Base-by-base conservation (phyloP, 129 eudicot genomes). In the carrot (Daucus carota) region DNA sequence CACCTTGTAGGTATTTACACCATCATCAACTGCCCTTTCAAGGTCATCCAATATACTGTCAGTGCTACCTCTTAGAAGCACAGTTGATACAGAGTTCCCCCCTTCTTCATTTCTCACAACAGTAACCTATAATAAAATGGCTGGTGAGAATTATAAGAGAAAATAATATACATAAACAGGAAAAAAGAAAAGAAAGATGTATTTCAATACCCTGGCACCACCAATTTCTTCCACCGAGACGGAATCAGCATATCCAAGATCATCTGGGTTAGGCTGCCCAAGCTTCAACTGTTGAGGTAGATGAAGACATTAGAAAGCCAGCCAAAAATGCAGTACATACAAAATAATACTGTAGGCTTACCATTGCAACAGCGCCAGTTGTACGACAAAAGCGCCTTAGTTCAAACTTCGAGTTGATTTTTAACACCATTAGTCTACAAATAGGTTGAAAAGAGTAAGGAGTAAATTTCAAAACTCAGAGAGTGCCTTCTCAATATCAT, bases 41-140 rank as follows among this genome's bases (percentile, higher is more conserved):
- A 94, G 89, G 78, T 94, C 98, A 86, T 94, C 99, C 83, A 93
- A 77, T 83, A 93, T 93, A 81, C 98, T 93, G 70, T 93, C 97
- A 41, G 98, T 91, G 84, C 99, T 94, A 79, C 89, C 99, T 78
- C 97, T 86, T 59, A 94, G 83, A 50, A 94, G 86, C 79, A 91
- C 94, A 75, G 99, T 91, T 17, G 96, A 72, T 18, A 94, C 87
- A 3, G 99, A 94, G 81, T 94, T 94, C 75, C 99, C 97, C 73
- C 97, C 97, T 87, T 89, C 90, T 86, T 94, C 99, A 75, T 94
- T 94, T 84, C 87, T 89, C 52, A 94, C 99, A 79, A 94, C 79
- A 14, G 99, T 94, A 67, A 94, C 98, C 98, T 93, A 73, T 17
- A 66, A 59, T 72, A 50, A 15, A 44, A 33, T 67, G n/a, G 46